phyloP scores from a whole-genome alignment of 1,284 basidiomycete species.

The Farysia itapuensis region DNA sequence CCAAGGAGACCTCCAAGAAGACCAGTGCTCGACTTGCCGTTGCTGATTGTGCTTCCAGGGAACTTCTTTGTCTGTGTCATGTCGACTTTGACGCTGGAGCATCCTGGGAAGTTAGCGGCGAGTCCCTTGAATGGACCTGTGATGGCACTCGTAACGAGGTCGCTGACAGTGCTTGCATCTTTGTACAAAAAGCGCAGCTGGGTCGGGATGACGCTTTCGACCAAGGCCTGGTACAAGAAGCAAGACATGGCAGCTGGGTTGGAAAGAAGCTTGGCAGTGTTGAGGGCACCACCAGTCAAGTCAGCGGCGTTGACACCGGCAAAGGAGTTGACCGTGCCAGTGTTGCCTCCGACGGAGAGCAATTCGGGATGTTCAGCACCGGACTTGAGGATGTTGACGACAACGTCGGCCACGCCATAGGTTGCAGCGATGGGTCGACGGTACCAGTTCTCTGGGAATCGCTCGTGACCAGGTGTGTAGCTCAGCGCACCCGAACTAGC shows the following conservation, averaged over 20 bases:
- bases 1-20: too few species aligned
- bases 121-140: slow-evolving; percentile 14
- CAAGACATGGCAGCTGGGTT: slow-evolving; percentile 33
- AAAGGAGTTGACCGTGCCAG: slow-evolving; percentile 44
- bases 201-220: slow-evolving; percentile 32
- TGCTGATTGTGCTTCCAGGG: too few species aligned
- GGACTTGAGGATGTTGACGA: slow-evolving; percentile 31
- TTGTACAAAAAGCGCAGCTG: slow-evolving; percentile 41
- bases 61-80: too few species aligned
- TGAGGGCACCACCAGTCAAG: slow-evolving; percentile 35
- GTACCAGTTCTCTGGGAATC: slow-evolving; percentile 27
- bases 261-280: slow-evolving; percentile 10
- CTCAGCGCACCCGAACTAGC: slow-evolving; percentile 16
- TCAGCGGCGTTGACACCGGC: slow-evolving; percentile 38
- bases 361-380: slow-evolving; percentile 28
- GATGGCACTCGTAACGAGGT: slow-evolving; percentile 34
- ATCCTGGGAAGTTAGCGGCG: too few species aligned
- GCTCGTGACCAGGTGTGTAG: slow-evolving; percentile 47
- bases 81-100: too few species aligned
- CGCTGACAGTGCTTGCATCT: slow-evolving; percentile 16
- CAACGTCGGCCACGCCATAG: slow-evolving; percentile 43
- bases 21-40: too few species aligned
- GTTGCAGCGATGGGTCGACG: slow-evolving; percentile 36
- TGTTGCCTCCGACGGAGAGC: slow-evolving; percentile 39
- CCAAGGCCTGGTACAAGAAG: slow-evolving; percentile 38